phyloP scores from a whole-genome alignment of 441 rosid species.

The Pelargonium fulgidum region DNA sequence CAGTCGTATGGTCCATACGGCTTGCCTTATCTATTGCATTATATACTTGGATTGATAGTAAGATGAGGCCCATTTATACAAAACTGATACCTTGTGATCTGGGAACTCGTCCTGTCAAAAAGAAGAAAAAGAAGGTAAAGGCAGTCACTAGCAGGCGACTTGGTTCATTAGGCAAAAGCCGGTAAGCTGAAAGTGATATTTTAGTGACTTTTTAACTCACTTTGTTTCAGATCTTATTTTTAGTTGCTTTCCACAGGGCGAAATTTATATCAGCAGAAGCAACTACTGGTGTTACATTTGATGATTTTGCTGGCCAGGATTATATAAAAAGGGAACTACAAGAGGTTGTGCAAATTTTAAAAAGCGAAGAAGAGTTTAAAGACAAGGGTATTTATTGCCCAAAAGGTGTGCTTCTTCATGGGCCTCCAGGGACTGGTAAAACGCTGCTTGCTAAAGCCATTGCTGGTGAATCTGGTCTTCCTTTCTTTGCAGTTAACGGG shows the following conservation, averaged over 20 bases:
- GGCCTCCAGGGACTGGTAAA: slow-evolving; percentile 99
- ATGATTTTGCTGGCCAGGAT: slow-evolving; percentile 98
- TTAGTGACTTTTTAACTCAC: slow-evolving; percentile 8
- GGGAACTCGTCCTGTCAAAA: slow-evolving; percentile 56
- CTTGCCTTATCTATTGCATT: slow-evolving; percentile 70
- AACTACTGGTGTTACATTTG: slow-evolving; percentile 87
- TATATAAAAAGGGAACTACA: slow-evolving; percentile 86
- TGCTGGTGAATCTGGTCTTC: slow-evolving; percentile 99
- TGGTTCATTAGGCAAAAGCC: slow-evolving; percentile 88
- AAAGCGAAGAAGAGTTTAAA: slow-evolving; percentile 86
- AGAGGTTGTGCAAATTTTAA: slow-evolving; percentile 82
- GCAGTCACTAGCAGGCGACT: slow-evolving; percentile 68
- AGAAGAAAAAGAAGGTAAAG: slow-evolving; percentile 13
- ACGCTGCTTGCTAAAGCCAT: slow-evolving; percentile 94
- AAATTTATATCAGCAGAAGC: slow-evolving; percentile 93
- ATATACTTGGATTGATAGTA: slow-evolving; percentile 74
- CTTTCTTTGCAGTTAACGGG: slow-evolving; percentile 94
- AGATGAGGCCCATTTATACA: slow-evolving; percentile 79
- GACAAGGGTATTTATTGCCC: slow-evolving; percentile 92
- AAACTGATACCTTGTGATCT: slow-evolving; percentile 89
- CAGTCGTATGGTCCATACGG: slow-evolving; percentile 88
- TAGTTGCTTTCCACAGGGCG: slow-evolving; percentile 45
- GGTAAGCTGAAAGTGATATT: slow-evolving; percentile 46
- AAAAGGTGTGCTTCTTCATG: slow-evolving; percentile 94
- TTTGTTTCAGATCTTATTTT: slow-evolving; percentile 23